Evolutionary conservation across 768 basidiomycete genomes (phyloP), one percentile per base, ranked within the genome.

Genomic region (Saitozyma sp.): DNA sequence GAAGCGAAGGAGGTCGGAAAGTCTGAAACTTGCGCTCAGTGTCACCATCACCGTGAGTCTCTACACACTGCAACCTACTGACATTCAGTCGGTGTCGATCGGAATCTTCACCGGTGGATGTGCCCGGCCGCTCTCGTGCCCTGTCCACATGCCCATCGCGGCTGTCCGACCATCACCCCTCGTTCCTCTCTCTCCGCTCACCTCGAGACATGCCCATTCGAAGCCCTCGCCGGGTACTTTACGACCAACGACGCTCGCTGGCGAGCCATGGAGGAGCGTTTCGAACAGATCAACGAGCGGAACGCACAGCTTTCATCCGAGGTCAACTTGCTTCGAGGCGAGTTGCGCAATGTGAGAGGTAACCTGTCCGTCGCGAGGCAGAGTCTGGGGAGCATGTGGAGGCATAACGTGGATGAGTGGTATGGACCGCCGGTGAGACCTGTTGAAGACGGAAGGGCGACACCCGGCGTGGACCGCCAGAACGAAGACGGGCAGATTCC

Each of bases 151-250:
- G 14, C 40, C 14, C 7, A 51, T 6, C 63, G 68, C 29, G 73
- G 73, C 8, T 75, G 73, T 54, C 29, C 66, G 20, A 59, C 62
- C 29, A 55, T 71, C 29, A 42, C 67, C 20, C 11, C 62, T 8
- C 59, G 73, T 29, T 58, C 56, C 6, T 45, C 40, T 0, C 63
- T 75, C 8, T 46, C 58, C 4, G 8, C 50, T 1, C 73, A 75
- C 46, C 62, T 72, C 13, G 17, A 50, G 16, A n/a, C 57, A 11
- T 75, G 73, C 52, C 58, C 59, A 3, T 75, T 70, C 59, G 70
- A 71, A 56, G 61, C 57, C 3, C 17, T 71, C 19, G 56, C 69
- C 9, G 39, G 38, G 3, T 74, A 64, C 56, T 65, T 70, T 49
- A 37, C 43, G 7, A 42, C 46, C n/a, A 65, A 62, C 43, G 63